A percentile compares a stretch with the other conserved stretches of the same genome.
Evolutionary conservation across 2,329 filamentous ascomycete genomes (phyloP).

Genomic region (Microcera coccophila): DNA sequence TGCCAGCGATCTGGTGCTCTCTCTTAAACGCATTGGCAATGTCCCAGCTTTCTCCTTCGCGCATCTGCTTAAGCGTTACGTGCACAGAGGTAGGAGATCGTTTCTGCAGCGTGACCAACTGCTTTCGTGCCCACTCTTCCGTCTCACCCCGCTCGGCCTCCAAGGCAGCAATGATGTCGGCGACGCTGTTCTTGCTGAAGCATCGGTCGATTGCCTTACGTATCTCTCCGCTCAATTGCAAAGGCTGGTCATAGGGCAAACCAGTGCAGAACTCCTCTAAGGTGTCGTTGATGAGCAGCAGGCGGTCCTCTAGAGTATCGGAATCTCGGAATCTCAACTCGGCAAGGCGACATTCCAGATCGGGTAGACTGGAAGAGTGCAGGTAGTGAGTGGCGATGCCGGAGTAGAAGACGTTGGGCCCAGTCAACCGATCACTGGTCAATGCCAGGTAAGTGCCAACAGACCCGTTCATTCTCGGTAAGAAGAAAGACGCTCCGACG

Average conservation of each 20-base stretch:
- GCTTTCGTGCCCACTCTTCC: constrained; percentile 73
- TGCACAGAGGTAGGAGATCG: constrained; percentile 84
- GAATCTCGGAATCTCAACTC: constrained; percentile 87
- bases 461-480: constrained; percentile 81
- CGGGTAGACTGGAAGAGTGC: constrained; percentile 79
- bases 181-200: constrained; percentile 64
- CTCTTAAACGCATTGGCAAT: constrained; percentile 81
- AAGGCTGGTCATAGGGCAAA: constrained; percentile 69
- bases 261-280: constrained; percentile 90
- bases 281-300: constrained; percentile 74
- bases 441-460: constrained; percentile 90
- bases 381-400: constrained; percentile 95
- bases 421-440: constrained; percentile 78
- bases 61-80: constrained; percentile 81
- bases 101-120: constrained; percentile 67
- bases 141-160: constrained; percentile 49
- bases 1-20: constrained; percentile 77
- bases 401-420: constrained; percentile 82
- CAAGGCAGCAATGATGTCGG: constrained; percentile 68
- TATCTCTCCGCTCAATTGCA: constrained; percentile 63
- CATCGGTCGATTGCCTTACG: constrained; percentile 81
- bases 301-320: constrained; percentile 57
- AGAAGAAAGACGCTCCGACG: constrained; percentile 93
- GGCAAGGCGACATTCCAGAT: constrained; percentile 77
- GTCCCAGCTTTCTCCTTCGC: constrained; percentile 68